phyloP scores from a whole-genome alignment of 2,329 filamentous ascomycete genomes.

The Ceratocystis diversiconidia region DNA sequence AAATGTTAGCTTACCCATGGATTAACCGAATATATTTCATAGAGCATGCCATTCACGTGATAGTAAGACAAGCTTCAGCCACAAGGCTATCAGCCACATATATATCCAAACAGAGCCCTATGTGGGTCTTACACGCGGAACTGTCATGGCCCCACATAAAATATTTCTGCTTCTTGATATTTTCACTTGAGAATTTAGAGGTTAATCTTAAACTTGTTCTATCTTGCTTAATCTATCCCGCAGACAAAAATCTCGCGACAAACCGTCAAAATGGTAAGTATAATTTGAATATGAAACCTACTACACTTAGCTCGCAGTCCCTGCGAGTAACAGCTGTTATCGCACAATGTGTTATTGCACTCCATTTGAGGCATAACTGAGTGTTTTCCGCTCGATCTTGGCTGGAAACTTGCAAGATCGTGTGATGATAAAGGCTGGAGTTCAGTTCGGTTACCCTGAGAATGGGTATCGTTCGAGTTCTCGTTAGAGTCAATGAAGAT shows the following conservation, averaged over 20 bases:
- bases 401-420: conserved; percentile 9
- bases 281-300: conserved; percentile 16
- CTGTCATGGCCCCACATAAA: not conserved
- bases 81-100: not conserved
- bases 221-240: conserved; percentile 9
- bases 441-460: conserved; percentile 2
- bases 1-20: too few species aligned
- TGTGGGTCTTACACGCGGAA: not conserved
- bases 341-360: conserved; percentile 8
- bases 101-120: not conserved
- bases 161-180: conserved; percentile 3
- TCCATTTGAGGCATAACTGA: conserved; percentile 7
- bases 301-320: conserved; percentile 6
- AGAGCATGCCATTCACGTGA: not conserved
- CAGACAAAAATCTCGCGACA: conserved; percentile 12
- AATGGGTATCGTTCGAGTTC: conserved; percentile 27
- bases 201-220: not conserved
- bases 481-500: conserved; percentile 83
- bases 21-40: too few species aligned
- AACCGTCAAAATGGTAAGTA: conserved; percentile 32
- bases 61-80: not conserved
- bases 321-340: conserved; percentile 9
- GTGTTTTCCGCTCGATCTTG: conserved; percentile 17
- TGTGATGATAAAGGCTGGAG: conserved; percentile 19
- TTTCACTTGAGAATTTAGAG: conserved; percentile 8